Base-by-base conservation (phyloP, 176 grass and related monocot genomes). In the Luzula sylvatica region DNA sequence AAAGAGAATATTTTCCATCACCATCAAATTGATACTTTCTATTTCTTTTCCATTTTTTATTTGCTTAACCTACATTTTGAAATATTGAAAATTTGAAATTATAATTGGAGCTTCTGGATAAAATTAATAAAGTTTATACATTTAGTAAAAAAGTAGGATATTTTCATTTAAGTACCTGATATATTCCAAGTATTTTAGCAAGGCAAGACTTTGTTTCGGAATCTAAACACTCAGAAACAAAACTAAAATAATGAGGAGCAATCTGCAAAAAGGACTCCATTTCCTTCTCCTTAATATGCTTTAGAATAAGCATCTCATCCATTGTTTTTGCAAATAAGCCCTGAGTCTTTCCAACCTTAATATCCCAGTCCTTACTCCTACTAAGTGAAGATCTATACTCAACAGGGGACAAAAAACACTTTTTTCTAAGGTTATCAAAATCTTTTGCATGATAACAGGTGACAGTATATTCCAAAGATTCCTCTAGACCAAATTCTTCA, bases 1-100 rank as follows among this genome's bases (percentile, higher is more conserved):
- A 50, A 74, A 88, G 15, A 83, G 54, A 62, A 83, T 62, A 45
- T 88, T 88, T 72, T 88, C 84, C 84, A 88, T 88, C 66, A 88
- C 84, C 84, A 88, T 75, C 30, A 88, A 52, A 75, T 7, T 35
- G 5, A 82, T 79, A 56, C 65, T 72, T 43, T 59, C 78, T 14
- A 78, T 61, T 58, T 82, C 83, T 42, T 71, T 87, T 13, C 79
- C 70, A 42, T 70, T 49, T 66, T 62, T 72, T 23, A 55, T 66
- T 73, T 80, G 55, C 58, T 73, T 79, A 61, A 90, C 64, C 80
- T 84, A 72, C 40, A 49, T 1, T n/a, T n/a, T n/a, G n/a, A n/a
- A n/a, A n/a, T n/a, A n/a, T n/a, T 59, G 5, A 46, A 17, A 27
- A 35, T 3, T 56, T 15, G 23, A 1, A 18, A 11, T 42, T 29